Conservation (phyloP, 495 filamentous ascomycete genomes). For the Tuber aestivum region DNA sequence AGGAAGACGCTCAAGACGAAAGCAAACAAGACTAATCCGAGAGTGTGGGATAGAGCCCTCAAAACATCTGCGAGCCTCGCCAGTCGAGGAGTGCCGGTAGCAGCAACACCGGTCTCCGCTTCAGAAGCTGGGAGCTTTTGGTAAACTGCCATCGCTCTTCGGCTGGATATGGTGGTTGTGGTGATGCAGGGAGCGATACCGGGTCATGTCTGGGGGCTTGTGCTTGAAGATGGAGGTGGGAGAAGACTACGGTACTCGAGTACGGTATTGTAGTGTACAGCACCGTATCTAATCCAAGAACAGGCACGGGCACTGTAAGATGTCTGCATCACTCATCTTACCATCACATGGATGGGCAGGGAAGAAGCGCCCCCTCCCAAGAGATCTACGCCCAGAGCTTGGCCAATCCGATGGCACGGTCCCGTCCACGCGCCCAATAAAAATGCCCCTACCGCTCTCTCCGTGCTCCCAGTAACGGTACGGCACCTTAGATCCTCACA, state of each 20-base stretch:
- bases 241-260: too few species aligned
- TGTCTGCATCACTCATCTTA: background rate
- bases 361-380: background rate
- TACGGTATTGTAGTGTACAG: too few species aligned
- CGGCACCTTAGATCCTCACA: background rate
- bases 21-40: background rate
- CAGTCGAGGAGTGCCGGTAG: background rate
- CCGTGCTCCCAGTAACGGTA: too few species aligned
- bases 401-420: conserved; percentile 12
- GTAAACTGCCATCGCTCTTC: conserved; percentile 1
- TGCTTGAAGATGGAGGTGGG: background rate
- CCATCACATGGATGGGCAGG: background rate
- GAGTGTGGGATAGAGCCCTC: background rate
- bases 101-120: background rate
- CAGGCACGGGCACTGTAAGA: background rate
- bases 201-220: background rate
- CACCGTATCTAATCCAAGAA: background rate
- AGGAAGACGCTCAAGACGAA: background rate
- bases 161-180: background rate
- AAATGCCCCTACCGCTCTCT: background rate
- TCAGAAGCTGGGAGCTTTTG: background rate
- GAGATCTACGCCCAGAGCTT: background rate
- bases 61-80: background rate
- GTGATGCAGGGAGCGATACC: background rate
- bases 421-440: conserved; percentile 3